Conservation (phyloP, 208 protist genomes). For the Spironucleus salmonicida region DNA sequence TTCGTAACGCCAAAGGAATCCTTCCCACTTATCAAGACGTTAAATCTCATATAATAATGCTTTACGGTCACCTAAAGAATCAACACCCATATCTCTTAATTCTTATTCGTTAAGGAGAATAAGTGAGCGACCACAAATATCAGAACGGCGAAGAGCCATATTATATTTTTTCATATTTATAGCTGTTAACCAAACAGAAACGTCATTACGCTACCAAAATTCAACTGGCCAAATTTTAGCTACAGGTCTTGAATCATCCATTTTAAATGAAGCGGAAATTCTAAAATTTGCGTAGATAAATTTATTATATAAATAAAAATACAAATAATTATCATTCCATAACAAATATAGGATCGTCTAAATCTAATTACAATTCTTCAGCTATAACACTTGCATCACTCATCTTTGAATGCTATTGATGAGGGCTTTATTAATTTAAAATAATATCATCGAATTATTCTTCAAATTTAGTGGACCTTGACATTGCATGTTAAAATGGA, state of each 20-base stretch:
- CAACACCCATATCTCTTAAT: slow-evolving; percentile 17
- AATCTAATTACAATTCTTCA: too few relatives aligned
- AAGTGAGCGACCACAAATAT: slow-evolving; percentile 29
- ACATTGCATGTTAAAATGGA: too few relatives aligned
- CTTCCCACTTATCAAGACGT: slow-evolving; percentile 26
- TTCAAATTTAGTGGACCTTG: too few relatives aligned
- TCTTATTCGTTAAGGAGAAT: slow-evolving; percentile 26
- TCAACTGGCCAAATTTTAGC: slow-evolving; percentile 32
- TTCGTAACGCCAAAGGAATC: slow-evolving; percentile 28
- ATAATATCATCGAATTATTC: too few relatives aligned
- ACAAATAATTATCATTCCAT: too few relatives aligned
- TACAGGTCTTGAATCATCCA: slow-evolving; percentile 13
- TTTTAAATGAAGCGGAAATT: too few relatives aligned
- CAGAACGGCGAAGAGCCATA: background rate
- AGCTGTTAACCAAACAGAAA: slow-evolving; percentile 22
- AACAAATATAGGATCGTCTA: too few relatives aligned
- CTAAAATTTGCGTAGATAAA: too few relatives aligned
- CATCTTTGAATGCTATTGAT: too few relatives aligned
- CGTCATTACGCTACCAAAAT: slow-evolving; percentile 18
- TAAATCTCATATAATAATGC: slow-evolving; percentile 26
- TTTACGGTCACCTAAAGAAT: slow-evolving; percentile 27
- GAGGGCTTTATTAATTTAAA: too few relatives aligned
- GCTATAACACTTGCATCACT: too few relatives aligned
- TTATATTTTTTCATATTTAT: slow-evolving; percentile 33
- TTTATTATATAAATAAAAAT: too few relatives aligned